Evolutionary conservation across 345 rosid species (phyloP).

Genomic region (Pistacia vera): DNA sequence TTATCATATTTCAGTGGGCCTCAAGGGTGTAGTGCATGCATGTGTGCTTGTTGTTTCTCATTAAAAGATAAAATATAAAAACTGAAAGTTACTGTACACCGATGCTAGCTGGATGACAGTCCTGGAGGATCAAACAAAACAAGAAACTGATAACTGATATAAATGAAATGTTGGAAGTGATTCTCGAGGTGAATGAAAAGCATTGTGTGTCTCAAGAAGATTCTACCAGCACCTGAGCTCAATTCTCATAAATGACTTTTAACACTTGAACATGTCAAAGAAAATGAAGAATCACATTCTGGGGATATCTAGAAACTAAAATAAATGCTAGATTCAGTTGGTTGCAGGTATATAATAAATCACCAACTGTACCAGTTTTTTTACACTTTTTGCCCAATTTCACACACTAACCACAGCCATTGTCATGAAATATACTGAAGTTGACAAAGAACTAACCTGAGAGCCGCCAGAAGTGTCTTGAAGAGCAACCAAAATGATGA

Average conservation of each 20-base stretch:
- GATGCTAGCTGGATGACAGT: neutral
- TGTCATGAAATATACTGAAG: neutral
- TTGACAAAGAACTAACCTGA: slow-evolving; percentile 34
- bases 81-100: neutral
- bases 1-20: neutral
- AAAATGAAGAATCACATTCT: neutral
- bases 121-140: neutral
- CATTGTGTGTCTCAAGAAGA: neutral
- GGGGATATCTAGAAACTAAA: neutral
- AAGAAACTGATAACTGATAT: neutral
- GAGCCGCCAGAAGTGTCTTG: slow-evolving; percentile 26
- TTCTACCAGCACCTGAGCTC: neutral
- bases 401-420: neutral
- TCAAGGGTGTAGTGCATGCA: neutral
- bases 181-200: neutral
- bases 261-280: neutral
- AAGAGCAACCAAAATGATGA: slow-evolving; percentile 22
- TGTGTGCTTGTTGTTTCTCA: neutral
- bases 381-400: neutral
- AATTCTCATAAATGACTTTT: neutral
- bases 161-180: neutral
- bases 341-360: neutral
- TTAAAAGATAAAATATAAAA: neutral
- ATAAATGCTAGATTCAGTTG: neutral
- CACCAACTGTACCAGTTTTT: neutral